These are phyloP conservation scores for Shiraia bambusicola DNA, from an alignment of 2,329 filamentous ascomycete species.

Conservation along the genomic window DNA sequence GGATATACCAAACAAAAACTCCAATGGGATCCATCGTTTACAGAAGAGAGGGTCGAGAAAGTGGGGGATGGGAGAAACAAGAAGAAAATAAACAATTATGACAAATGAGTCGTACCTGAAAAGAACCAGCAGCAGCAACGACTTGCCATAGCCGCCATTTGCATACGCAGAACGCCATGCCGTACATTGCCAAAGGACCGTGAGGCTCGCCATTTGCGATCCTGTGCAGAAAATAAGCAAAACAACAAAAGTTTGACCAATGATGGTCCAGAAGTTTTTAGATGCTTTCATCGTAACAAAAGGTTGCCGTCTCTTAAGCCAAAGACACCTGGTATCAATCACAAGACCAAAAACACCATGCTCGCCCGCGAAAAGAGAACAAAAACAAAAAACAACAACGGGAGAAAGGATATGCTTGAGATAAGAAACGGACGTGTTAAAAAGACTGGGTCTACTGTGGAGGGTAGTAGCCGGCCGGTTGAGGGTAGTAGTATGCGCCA, in stretches of 20 bases:
- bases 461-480: conserved; percentile 61
- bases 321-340: conserved; percentile 9
- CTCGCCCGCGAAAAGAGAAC: conserved; percentile 2
- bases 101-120: conserved; percentile 12
- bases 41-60: too few species aligned
- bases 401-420: neutral
- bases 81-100: conserved; percentile 8
- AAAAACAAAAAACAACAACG: neutral
- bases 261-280: conserved; percentile 2
- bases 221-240: neutral
- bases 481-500: conserved; percentile 61
- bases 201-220: neutral
- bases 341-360: conserved; percentile 4
- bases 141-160: conserved; percentile 1
- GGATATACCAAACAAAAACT: neutral
- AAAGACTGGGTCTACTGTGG: conserved; percentile 26
- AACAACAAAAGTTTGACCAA: neutral
- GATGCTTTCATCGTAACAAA: conserved; percentile 6
- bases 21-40: neutral
- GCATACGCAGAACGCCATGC: conserved; percentile 4
- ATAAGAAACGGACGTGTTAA: neutral
- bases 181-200: conserved; percentile 1
- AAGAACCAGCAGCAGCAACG: neutral
- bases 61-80: too few species aligned
- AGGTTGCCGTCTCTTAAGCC: neutral